These are phyloP conservation scores for Fusarium circinatum DNA, from an alignment of 2,329 filamentous ascomycete genomes.

Conservation along the genomic window DNA sequence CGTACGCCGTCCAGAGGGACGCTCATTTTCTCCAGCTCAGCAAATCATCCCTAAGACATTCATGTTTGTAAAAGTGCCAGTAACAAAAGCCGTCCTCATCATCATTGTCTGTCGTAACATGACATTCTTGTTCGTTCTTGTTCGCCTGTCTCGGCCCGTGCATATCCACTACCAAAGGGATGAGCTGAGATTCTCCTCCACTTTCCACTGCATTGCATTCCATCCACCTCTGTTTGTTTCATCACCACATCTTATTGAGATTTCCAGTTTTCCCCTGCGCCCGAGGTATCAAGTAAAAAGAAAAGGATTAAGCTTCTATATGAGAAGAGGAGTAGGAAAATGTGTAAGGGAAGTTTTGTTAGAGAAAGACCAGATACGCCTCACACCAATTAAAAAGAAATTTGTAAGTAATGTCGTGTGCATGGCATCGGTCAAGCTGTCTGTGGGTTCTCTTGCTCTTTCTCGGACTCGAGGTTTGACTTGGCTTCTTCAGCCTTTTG, in stretches of 20 bases:
- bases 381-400: constrained; percentile 13
- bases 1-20: constrained; percentile 29
- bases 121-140: constrained; percentile 38
- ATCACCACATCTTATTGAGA: constrained; percentile 17
- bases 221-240: constrained; percentile 7
- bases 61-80: constrained; percentile 31
- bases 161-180: constrained; percentile 7
- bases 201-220: neutral
- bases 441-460: constrained; percentile 40
- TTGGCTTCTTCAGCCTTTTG: constrained; percentile 49
- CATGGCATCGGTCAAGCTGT: constrained; percentile 38
- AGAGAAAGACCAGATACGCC: constrained; percentile 30
- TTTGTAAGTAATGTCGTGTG: neutral
- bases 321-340: constrained; percentile 17
- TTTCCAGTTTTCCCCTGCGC: constrained; percentile 24
- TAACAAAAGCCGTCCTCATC: constrained; percentile 31
- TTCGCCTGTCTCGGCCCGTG: neutral
- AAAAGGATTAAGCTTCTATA: constrained; percentile 33
- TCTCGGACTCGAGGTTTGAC: constrained; percentile 42
- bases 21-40: constrained; percentile 18
- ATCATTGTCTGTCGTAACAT: constrained; percentile 38
- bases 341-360: constrained; percentile 18
- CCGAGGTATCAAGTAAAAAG: constrained; percentile 35
- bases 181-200: constrained; percentile 4
- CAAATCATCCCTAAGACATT: constrained; percentile 25